These are phyloP conservation scores for Cetraspora pellucida DNA, from an alignment of 192 early-diverging fungal species.

Conservation along the genomic window DNA sequence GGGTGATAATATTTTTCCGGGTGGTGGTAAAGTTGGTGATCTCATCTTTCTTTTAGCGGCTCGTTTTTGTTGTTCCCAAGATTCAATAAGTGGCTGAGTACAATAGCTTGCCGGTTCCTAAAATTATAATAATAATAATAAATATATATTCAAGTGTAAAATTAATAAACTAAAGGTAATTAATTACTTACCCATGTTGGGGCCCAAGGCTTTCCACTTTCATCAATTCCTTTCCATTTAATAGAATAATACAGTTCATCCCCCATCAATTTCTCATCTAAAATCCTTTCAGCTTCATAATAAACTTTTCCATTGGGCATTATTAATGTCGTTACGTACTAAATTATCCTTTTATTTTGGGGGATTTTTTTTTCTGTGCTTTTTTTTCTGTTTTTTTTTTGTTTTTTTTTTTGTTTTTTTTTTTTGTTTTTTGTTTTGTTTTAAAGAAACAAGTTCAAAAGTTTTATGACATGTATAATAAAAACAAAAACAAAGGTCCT, in stretches of 20 bases:
- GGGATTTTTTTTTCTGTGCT: too few species aligned
- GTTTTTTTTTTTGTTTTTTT: too few species aligned
- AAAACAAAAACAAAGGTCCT: too few species aligned
- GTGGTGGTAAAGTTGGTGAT: background rate
- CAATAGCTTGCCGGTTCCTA: constrained; percentile 28
- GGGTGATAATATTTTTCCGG: background rate
- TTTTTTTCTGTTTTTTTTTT: too few species aligned
- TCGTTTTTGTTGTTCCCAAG: constrained; percentile 4
- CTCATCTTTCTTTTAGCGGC: constrained; percentile 3
- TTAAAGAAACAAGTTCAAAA: too few species aligned
- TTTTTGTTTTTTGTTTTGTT: too few species aligned
- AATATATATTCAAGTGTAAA: background rate
- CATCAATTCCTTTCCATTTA: constrained; percentile 23
- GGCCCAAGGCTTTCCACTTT: background rate
- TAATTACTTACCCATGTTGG: constrained; percentile 17
- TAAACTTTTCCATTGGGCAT: constrained; percentile 4
- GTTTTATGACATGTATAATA: too few species aligned
- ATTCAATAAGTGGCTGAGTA: background rate
- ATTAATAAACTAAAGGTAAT: background rate
- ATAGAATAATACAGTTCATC: background rate
- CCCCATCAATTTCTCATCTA: constrained; percentile 1
- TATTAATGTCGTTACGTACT: too few species aligned
- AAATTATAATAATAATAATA: background rate
- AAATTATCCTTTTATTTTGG: too few species aligned
- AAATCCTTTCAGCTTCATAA: constrained; percentile 11